Conservation (phyloP, 495 filamentous ascomycete species). For the Oidiodendron maius region DNA sequence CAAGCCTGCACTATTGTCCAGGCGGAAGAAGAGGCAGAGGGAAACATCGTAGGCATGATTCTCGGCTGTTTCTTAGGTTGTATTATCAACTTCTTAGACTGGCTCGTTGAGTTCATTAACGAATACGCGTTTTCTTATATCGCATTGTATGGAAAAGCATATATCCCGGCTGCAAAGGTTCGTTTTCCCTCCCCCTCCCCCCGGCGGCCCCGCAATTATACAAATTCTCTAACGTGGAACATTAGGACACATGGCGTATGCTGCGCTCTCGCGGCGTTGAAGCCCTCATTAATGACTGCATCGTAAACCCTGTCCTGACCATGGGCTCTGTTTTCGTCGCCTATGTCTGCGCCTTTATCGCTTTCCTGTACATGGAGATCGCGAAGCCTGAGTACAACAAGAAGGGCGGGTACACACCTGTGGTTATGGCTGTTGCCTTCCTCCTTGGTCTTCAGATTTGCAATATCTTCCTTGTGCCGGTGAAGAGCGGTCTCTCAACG, state of each 20-base stretch:
- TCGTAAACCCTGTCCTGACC: slow-evolving; percentile 84
- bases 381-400: slow-evolving; percentile 75
- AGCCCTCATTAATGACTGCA: slow-evolving; percentile 81
- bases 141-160: slow-evolving; percentile 83
- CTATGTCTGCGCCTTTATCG: slow-evolving; percentile 73
- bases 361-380: slow-evolving; percentile 77
- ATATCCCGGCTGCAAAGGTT: slow-evolving; percentile 74
- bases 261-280: slow-evolving; percentile 90
- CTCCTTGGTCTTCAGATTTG: slow-evolving; percentile 81
- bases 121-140: slow-evolving; percentile 90
- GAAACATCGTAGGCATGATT: slow-evolving; percentile 62
- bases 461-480: slow-evolving; percentile 79
- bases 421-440: slow-evolving; percentile 79
- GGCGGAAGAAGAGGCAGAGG: slow-evolving; percentile 54
- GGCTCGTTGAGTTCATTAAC: slow-evolving; percentile 75
- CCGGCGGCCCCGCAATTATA: neutral
- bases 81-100: slow-evolving; percentile 72
- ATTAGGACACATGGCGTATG: slow-evolving; percentile 43
- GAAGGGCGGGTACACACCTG: slow-evolving; percentile 50
- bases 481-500: slow-evolving; percentile 67
- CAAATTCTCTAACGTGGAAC: slow-evolving; percentile 8
- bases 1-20: slow-evolving; percentile 72
- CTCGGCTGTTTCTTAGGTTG: slow-evolving; percentile 68
- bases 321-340: slow-evolving; percentile 82
- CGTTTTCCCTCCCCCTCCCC: slow-evolving; percentile 4